Evolutionary conservation across 2,329 filamentous ascomycete species (phyloP).

Genomic region (Epichloe scottii): DNA sequence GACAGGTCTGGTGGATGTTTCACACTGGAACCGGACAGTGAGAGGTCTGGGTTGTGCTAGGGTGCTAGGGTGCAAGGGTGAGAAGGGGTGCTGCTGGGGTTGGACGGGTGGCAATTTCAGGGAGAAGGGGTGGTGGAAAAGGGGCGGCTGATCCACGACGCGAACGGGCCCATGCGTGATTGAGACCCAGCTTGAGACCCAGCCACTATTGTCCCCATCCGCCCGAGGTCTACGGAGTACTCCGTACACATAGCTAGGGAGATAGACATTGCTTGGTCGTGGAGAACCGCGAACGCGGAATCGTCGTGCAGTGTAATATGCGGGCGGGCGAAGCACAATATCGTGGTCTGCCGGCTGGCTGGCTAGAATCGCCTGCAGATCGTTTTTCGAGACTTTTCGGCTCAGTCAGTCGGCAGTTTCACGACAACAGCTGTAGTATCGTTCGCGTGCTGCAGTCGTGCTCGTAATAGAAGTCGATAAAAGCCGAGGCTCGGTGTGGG

Average conservation of each 20-base stretch:
- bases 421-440: too few species aligned
- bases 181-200: background rate
- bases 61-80: constrained; percentile 13
- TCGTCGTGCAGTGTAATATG: background rate
- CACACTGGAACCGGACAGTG: constrained; percentile 5
- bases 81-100: constrained; percentile 9
- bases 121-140: constrained; percentile 11
- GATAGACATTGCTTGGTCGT: background rate
- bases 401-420: too few species aligned
- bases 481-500: background rate
- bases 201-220: background rate
- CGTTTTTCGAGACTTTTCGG: background rate
- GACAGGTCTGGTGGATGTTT: constrained; percentile 6
- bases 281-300: background rate
- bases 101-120: constrained; percentile 14
- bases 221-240: background rate
- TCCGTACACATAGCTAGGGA: background rate
- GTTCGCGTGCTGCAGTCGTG: background rate
- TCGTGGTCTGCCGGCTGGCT: background rate
- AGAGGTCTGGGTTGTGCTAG: constrained; percentile 6
- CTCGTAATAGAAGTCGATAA: background rate
- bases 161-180: constrained; percentile 7
- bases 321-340: background rate
- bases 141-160: constrained; percentile 1
- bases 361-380: background rate